Base-by-base conservation (phyloP, 208 protist species). In the Angomonas ambiguus region DNA sequence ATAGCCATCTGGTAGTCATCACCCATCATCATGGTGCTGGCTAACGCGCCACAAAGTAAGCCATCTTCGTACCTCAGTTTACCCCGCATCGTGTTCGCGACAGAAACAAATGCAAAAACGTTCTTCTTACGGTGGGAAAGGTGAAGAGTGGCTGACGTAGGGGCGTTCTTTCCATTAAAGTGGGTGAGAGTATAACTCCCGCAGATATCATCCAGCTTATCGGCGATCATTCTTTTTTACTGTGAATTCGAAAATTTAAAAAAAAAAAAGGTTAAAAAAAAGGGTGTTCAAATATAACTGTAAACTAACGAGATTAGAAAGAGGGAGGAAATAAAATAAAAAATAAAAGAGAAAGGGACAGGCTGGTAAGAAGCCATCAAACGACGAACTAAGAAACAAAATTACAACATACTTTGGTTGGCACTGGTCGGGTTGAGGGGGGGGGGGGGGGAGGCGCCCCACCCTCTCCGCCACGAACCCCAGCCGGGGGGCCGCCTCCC, bases 141-240 rank as follows among this genome's bases (percentile, higher is more conserved):
- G 2, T 59, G 68, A 49, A 92, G 62, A 57, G 63, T 73, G 0
- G 73, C 79, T 1, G 71, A 60, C 11, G 62, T 57, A 11, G 67
- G 57, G 8, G 71, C 42, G 0, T 38, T 41, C 60, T 81, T 79
- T 1, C 73, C 75, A 31, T 87, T 73, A 51, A 80, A 83, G 28
- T 84, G 77, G 24, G 72, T 69, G 6, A 92, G 67, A 28, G 72
- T 65, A 67, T 83, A 89, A 0, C 45, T 56, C 18, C 82, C 85
- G 48, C 74, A 89, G 64, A 92, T 72, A 1, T 82, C 74, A 35
- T 74, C 71, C n/a, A 73, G 22, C 13, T 61, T 74, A 22, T 16
- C 22, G 11, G 49, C 49, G 22, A 56, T 56, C 49, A 56, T 20
- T 22, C 5, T 42, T 27, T 48, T 28, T 61, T 13, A 3, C 32